Percentiles rank a stretch among this genome's conserved stretches.
Evolutionary conservation across 2,329 filamentous ascomycete genomes (phyloP).

Genomic region (Ophiosphaerella herpotricha): DNA sequence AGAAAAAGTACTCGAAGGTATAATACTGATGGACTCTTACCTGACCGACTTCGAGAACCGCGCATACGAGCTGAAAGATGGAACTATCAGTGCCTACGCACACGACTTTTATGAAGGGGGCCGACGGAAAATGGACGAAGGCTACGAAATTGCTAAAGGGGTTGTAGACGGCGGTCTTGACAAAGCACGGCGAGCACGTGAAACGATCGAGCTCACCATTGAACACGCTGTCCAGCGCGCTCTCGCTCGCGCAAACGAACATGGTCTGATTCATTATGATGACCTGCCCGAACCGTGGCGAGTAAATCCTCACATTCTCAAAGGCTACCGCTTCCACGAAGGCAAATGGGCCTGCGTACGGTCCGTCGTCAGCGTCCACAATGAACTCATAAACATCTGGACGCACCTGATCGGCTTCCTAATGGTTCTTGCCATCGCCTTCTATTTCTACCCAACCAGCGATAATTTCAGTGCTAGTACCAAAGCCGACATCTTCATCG

Average conservation of each 20-base stretch:
- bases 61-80: slow-evolving; percentile 78
- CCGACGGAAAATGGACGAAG: slow-evolving; percentile 78
- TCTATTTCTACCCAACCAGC: slow-evolving; percentile 93
- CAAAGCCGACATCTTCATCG: slow-evolving; percentile 86
- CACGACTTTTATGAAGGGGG: slow-evolving; percentile 76
- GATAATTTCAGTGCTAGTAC: slow-evolving; percentile 85
- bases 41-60: slow-evolving; percentile 82
- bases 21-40: slow-evolving; percentile 84
- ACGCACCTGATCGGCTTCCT: slow-evolving; percentile 89
- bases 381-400: slow-evolving; percentile 98
- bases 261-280: slow-evolving; percentile 84
- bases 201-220: slow-evolving; percentile 62
- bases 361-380: slow-evolving; percentile 82
- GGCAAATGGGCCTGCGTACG: slow-evolving; percentile 86
- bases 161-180: slow-evolving; percentile 82
- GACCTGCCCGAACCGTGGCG: slow-evolving; percentile 91
- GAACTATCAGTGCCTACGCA: slow-evolving; percentile 74
- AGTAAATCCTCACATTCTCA: slow-evolving; percentile 89
- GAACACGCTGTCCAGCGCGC: slow-evolving; percentile 85
- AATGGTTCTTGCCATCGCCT: slow-evolving; percentile 83
- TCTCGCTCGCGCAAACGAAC: slow-evolving; percentile 72
- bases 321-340: slow-evolving; percentile 91
- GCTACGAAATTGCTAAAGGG: slow-evolving; percentile 72
- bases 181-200: slow-evolving; percentile 79
- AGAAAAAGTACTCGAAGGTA: slow-evolving; percentile 86